Conservation (phyloP, 352 stramenopile species). For the Pythium brassicae region DNA sequence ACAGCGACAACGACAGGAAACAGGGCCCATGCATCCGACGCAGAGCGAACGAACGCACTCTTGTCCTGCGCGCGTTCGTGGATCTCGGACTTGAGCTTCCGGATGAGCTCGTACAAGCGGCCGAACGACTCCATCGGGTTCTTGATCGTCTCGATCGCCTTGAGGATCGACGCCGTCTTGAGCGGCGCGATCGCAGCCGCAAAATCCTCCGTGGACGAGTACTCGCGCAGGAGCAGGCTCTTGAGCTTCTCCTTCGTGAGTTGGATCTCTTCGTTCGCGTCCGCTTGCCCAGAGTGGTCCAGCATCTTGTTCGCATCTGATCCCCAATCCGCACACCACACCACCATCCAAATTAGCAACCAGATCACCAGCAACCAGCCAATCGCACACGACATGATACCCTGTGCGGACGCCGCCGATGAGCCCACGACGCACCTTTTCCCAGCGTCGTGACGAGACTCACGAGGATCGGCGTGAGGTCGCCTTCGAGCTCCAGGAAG, state of each 20-base stretch:
- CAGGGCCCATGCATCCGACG: no score
- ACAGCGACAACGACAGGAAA: background rate
- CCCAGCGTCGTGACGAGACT: slow-evolving; percentile 88
- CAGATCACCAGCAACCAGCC: no score
- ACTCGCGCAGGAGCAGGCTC: slow-evolving; percentile 85
- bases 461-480: slow-evolving; percentile 99
- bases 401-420: no score
- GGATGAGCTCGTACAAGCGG: slow-evolving; percentile 72
- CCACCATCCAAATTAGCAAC: no score
- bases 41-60: slow-evolving; percentile 30
- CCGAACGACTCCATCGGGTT: slow-evolving; percentile 75
- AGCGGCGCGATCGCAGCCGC: slow-evolving; percentile 60
- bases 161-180: slow-evolving; percentile 72
- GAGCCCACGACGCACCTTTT: slow-evolving; percentile 48
- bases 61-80: slow-evolving; percentile 66
- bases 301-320: slow-evolving; percentile 95
- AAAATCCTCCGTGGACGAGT: slow-evolving; percentile 60
- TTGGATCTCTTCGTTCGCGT: slow-evolving; percentile 92
- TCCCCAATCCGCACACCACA: background rate
- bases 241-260: slow-evolving; percentile 87
- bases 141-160: slow-evolving; percentile 73
- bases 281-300: slow-evolving; percentile 96
- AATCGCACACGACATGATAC: no score
- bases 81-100: slow-evolving; percentile 74
- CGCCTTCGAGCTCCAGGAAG: slow-evolving; percentile 98